Percentiles rank a stretch among this genome's conserved stretches.
Evolutionary conservation across 1,139 yeast genomes (phyloP).

Genomic region (Nakaseomyces nivariensis): DNA sequence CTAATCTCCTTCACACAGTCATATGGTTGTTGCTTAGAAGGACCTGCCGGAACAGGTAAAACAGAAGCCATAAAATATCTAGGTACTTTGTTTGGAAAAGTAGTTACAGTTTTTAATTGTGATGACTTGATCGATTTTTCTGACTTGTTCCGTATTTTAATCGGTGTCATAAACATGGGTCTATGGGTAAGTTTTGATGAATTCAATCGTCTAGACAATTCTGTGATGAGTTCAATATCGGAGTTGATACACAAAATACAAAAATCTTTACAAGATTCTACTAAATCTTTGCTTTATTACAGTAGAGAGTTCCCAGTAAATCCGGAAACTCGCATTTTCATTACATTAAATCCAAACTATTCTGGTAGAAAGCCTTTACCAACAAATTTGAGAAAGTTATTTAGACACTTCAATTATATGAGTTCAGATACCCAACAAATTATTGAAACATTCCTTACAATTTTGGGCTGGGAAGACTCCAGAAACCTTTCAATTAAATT

Average conservation of each 20-base stretch:
- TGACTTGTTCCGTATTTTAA: constrained; percentile 66
- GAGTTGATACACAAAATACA: constrained; percentile 73
- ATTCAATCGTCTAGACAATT: constrained; percentile 69
- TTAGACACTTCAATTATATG: constrained; percentile 66
- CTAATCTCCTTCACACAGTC: constrained; percentile 64
- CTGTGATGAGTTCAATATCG: constrained; percentile 74
- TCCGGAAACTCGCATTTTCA: constrained; percentile 60
- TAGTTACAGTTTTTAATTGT: constrained; percentile 82
- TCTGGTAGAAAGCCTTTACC: constrained; percentile 78
- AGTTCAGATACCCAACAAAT: constrained; percentile 63
- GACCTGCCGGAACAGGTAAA: constrained; percentile 98
- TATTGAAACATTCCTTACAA: constrained; percentile 58
- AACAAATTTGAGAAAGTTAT: constrained; percentile 72
- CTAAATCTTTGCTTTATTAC: constrained; percentile 37
- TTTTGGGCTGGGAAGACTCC: constrained; percentile 60
- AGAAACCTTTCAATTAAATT: constrained; percentile 38
- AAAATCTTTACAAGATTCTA: constrained; percentile 32
- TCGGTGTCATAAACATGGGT: constrained; percentile 80
- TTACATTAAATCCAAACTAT: constrained; percentile 89
- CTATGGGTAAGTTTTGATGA: constrained; percentile 98
- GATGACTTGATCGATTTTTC: constrained; percentile 82
- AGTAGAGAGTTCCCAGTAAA: constrained; percentile 39
- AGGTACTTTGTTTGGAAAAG: constrained; percentile 69
- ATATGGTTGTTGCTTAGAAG: constrained; percentile 86
- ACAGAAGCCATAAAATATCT: constrained; percentile 85